Evolutionary conservation across 2,329 filamentous ascomycete genomes (phyloP).

Genomic region (Aschersonia sp.): DNA sequence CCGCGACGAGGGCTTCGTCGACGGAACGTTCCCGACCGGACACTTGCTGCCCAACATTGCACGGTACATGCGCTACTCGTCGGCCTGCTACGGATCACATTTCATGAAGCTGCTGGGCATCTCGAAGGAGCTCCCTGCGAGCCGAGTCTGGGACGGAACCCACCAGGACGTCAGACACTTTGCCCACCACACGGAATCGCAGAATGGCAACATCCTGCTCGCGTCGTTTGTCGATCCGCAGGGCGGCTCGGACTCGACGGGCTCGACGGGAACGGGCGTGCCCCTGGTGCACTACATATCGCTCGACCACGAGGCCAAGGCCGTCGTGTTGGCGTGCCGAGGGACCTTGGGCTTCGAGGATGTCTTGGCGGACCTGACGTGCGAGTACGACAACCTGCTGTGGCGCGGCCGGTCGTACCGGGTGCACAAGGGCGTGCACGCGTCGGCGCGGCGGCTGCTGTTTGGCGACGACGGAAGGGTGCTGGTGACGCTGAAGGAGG

Average conservation of each 20-base stretch:
- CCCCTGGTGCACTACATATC: slow-evolving; percentile 62
- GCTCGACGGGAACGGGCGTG: slow-evolving; percentile 49
- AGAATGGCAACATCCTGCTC: slow-evolving; percentile 44
- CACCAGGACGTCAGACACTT: slow-evolving; percentile 50
- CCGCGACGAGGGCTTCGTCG: slow-evolving; percentile 36
- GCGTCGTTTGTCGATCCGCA: slow-evolving; percentile 58
- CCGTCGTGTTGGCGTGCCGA: slow-evolving; percentile 57
- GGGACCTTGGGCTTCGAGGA: slow-evolving; percentile 63
- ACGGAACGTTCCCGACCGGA: slow-evolving; percentile 42
- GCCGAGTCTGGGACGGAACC: slow-evolving; percentile 28
- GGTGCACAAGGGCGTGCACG: slow-evolving; percentile 62
- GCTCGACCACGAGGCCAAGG: slow-evolving; percentile 55
- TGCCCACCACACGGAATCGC: slow-evolving; percentile 45
- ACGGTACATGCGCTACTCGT: slow-evolving; percentile 52
- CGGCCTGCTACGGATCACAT: slow-evolving; percentile 49
- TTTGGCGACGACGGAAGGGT: slow-evolving; percentile 54
- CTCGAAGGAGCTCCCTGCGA: slow-evolving; percentile 30
- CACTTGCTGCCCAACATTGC: slow-evolving; percentile 48
- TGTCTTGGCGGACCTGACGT: slow-evolving; percentile 59
- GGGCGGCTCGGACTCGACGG: slow-evolving; percentile 50
- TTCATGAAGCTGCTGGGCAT: slow-evolving; percentile 52
- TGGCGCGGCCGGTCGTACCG: slow-evolving; percentile 53
- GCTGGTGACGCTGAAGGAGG: slow-evolving; percentile 49
- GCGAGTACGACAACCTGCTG: slow-evolving; percentile 51
- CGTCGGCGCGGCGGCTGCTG: slow-evolving; percentile 52